Conservation (phyloP, 192 early-diverging fungal species). For the Ambispora gerdemannii region DNA sequence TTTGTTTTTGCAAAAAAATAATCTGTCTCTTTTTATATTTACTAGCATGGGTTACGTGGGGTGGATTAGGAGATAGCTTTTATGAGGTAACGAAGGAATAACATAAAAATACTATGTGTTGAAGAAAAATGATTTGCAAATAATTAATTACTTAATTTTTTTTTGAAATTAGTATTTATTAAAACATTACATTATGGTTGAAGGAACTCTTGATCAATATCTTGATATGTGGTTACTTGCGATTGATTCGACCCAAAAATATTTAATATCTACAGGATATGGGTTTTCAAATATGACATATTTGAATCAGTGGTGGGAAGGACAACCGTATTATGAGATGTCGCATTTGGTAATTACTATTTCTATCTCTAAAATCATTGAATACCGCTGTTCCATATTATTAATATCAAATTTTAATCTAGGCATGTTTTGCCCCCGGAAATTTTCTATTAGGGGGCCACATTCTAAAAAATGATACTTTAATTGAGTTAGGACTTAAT, state of each 20-base stretch:
- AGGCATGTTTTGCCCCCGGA: constrained; percentile 58
- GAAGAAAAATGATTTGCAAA: not conserved
- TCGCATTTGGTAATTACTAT: not conserved
- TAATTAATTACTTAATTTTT: not conserved
- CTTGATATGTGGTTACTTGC: constrained; percentile 15
- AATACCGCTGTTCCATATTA: constrained; percentile 32
- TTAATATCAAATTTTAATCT: not conserved
- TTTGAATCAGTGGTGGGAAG: constrained; percentile 37
- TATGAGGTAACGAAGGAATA: constrained; percentile 48
- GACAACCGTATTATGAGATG: constrained; percentile 23
- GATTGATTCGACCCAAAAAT: not conserved
- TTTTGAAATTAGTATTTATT: constrained; percentile 46
- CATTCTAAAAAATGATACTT: constrained; percentile 38
- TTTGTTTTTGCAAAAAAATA: not conserved
- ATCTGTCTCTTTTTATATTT: constrained; percentile 5
- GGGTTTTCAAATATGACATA: not conserved
- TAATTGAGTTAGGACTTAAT: constrained; percentile 37
- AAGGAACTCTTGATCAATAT: not conserved
- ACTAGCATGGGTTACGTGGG: constrained; percentile 40
- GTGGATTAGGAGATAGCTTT: constrained; percentile 54
- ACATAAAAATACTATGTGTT: not conserved
- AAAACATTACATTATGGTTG: constrained; percentile 51
- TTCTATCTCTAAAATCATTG: too few relatives aligned
- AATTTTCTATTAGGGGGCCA: constrained; percentile 47
- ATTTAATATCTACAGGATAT: not conserved